These are phyloP conservation scores for Lathyrus tuberosus DNA, from an alignment of 306 rosid genomes.

Conservation along the genomic window DNA sequence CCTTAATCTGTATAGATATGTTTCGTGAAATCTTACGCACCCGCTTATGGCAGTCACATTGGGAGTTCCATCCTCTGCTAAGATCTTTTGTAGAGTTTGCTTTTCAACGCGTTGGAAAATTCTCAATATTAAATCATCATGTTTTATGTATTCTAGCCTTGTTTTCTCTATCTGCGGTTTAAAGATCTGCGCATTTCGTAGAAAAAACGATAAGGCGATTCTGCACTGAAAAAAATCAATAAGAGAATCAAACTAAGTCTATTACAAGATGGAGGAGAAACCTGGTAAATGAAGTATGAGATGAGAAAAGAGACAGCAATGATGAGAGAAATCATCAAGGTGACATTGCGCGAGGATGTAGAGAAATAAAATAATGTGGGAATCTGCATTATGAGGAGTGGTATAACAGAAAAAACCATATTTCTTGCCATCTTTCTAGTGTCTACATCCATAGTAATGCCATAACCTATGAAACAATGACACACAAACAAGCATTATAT, in stretches of 20 bases:
- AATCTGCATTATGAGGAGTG: conserved; percentile 64
- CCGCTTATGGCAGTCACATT: conserved; percentile 50
- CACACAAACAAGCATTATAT: too few species aligned
- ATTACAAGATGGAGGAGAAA: conserved; percentile 1
- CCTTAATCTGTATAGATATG: too few species aligned
- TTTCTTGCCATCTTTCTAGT: conserved; percentile 58
- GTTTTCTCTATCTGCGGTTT: conserved; percentile 57
- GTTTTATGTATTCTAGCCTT: conserved; percentile 51
- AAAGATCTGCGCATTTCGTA: conserved; percentile 43
- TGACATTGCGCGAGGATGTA: conserved; percentile 29
- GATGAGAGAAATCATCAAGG: conserved; percentile 51
- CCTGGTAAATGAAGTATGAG: conserved; percentile 65
- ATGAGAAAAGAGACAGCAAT: conserved; percentile 52
- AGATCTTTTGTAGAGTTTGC: conserved; percentile 55
- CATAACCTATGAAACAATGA: conserved; percentile 34
- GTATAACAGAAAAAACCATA: conserved; percentile 56
- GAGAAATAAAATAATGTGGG: conserved; percentile 41
- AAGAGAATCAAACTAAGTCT: too few species aligned
- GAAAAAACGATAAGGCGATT: not conserved
- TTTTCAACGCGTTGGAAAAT: conserved; percentile 53
- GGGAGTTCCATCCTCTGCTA: conserved; percentile 55
- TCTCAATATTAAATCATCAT: conserved; percentile 49
- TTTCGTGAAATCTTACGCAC: conserved; percentile 38
- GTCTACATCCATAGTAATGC: conserved; percentile 55
- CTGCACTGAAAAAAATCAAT: not conserved